Base-by-base conservation (phyloP, 352 stramenopile species). In the Nothophytophthora sp. region DNA sequence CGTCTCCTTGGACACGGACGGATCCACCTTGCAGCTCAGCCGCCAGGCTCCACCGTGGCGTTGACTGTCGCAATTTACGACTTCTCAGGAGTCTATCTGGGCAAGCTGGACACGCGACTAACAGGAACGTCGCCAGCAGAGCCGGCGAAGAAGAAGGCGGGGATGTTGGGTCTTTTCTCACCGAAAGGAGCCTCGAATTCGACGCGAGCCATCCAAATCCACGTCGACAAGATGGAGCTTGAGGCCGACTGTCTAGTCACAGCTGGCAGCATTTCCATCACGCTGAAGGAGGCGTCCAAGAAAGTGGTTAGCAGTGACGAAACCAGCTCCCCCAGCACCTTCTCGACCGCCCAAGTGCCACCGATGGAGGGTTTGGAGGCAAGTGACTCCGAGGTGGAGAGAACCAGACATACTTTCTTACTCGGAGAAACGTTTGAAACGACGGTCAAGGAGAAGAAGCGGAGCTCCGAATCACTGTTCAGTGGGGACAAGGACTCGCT, bases 401-500 rank as follows among this genome's bases (percentile, higher is more conserved):
- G 9, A 22, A 29, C 34, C 22, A 22, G 32, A 19, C 47, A 57
- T 20, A 60, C 44, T 12, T 72, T 68, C 23, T 33, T 59, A 11
- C 51, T 72, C 13, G 39, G 30, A 2, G 63, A 68, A 55, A 39
- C 12, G 12, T 68, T 72, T 18, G 63, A 72, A 33, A 65, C 52
- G 15, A 25, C 39, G 2, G 48, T 58, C 13, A 49, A 28, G 22
- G 37, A 36, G 11, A 68, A 54, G 24, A 54, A 53, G 29, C 49
- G 67, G 25, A 39, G 50, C 15, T 38, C 2, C 2, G 4, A 47
- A 40, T 3, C 18, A 23, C 0, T 63, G 12, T 58, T 49, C 29
- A 63, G 35, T 24, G 41, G 28, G 27, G 59, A 46, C 38, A 37
- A 83, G 8, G 59, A 82, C 36, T 83, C 69, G 28, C 29, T 89